Percentiles rank a stretch among this genome's conserved stretches.
phyloP scores from a whole-genome alignment of 1,139 yeast species.

The Suhomyces panamericanus region DNA sequence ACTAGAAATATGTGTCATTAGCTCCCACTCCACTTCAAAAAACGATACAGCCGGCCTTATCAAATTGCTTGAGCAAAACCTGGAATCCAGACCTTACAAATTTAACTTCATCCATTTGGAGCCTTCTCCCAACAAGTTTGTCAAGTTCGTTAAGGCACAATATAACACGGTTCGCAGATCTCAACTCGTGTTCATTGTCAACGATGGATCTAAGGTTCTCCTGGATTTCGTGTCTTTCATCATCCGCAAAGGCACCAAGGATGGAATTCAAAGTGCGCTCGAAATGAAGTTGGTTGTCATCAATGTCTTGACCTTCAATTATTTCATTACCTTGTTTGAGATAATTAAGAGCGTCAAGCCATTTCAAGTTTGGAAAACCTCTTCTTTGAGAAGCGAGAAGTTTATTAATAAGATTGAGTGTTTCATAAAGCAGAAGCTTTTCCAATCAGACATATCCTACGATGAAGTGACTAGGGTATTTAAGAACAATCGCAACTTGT shows the following conservation, averaged over 20 bases:
- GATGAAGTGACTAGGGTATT: constrained; percentile 8
- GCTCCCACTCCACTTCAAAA: constrained; percentile 20
- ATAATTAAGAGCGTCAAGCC: constrained; percentile 37
- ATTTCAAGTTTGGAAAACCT: constrained; percentile 43
- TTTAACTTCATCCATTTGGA: constrained; percentile 20
- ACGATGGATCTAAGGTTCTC: constrained; percentile 40
- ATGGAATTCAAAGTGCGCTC: neutral
- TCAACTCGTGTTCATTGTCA: constrained; percentile 37
- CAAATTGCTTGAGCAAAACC: constrained; percentile 16
- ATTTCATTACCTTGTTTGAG: constrained; percentile 42
- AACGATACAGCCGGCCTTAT: constrained; percentile 27
- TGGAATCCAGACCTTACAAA: constrained; percentile 12
- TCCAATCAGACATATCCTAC: constrained; percentile 4
- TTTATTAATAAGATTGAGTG: constrained; percentile 26
- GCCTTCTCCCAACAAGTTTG: neutral
- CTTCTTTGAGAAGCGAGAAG: constrained; percentile 31
- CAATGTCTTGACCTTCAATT: constrained; percentile 43
- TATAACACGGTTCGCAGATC: constrained; percentile 20
- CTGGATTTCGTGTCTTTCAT: constrained; percentile 26
- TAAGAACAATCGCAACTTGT: constrained; percentile 13
- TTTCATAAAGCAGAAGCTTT: constrained; percentile 32
- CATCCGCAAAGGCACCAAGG: constrained; percentile 2
- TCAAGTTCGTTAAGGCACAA: constrained; percentile 9
- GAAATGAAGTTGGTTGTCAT: constrained; percentile 33
- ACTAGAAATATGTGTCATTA: constrained; percentile 23